phyloP scores from a whole-genome alignment of 2,329 filamentous ascomycete genomes.

The Paecilomyces variotii region DNA sequence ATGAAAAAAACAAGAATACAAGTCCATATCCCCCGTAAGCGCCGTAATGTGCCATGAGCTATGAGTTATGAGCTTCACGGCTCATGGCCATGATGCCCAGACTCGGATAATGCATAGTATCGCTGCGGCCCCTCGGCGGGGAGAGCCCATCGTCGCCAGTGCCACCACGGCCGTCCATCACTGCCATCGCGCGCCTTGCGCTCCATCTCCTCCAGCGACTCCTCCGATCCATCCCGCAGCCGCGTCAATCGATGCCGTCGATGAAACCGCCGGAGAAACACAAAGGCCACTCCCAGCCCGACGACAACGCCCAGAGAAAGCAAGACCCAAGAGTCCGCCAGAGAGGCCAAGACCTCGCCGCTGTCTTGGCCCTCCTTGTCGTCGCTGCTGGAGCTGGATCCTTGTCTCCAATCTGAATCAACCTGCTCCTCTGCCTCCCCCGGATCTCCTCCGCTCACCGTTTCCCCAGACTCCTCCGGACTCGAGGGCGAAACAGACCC shows the following conservation, averaged over 20 bases:
- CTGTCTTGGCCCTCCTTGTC: background rate
- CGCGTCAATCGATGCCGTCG: constrained; percentile 5
- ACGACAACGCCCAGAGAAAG: background rate
- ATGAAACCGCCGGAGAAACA: constrained; percentile 1
- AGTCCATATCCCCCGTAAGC: background rate
- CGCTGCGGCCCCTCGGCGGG: constrained; percentile 7
- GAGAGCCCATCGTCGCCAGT: constrained; percentile 21
- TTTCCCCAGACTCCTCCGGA: background rate
- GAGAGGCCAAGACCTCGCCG: background rate
- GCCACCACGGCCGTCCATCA: constrained; percentile 21
- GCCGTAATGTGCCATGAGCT: background rate
- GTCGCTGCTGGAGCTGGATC: background rate
- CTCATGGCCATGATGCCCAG: constrained; percentile 1
- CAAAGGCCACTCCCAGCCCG: background rate
- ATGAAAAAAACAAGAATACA: background rate
- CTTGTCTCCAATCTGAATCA: background rate
- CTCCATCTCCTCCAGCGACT: constrained; percentile 12
- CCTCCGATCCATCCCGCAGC: constrained; percentile 7
- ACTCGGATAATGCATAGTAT: constrained; percentile 21
- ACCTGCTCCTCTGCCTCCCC: background rate
- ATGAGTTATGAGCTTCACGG: background rate
- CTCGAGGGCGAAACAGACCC: constrained; percentile 6
- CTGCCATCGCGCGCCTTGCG: constrained; percentile 7
- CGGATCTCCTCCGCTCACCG: background rate
- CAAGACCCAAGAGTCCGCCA: background rate